Evolutionary conservation across 768 basidiomycete species (phyloP).

Genomic region (Cantharellus anzutake): DNA sequence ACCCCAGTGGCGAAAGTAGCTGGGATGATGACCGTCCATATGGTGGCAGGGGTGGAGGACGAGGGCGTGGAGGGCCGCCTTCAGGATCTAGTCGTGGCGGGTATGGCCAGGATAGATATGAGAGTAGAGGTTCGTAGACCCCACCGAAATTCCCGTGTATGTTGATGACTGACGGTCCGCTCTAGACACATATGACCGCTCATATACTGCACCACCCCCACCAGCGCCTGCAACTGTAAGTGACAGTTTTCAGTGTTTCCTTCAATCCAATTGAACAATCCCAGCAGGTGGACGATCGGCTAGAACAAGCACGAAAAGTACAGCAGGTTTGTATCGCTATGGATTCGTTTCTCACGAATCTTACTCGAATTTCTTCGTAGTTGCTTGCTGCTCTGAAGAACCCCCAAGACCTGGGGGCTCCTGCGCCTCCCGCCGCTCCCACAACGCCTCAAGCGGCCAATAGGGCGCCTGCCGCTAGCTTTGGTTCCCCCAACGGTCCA

Average conservation of each 20-base stretch:
- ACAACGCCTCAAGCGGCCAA: background rate
- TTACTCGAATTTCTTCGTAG: slow-evolving; percentile 14
- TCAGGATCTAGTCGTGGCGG: slow-evolving; percentile 16
- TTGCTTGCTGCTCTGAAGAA: slow-evolving; percentile 66
- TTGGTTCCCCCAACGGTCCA: background rate
- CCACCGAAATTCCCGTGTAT: background rate
- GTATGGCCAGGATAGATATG: background rate
- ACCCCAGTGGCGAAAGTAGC: background rate
- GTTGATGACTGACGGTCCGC: too few species aligned
- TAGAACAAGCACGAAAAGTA: slow-evolving; percentile 76
- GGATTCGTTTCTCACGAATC: background rate
- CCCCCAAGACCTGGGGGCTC: slow-evolving; percentile 22
- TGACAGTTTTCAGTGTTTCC: background rate
- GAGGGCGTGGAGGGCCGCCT: slow-evolving; percentile 14
- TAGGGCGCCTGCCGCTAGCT: background rate
- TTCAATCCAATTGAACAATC: background rate
- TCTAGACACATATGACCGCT: background rate
- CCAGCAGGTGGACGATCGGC: slow-evolving; percentile 42
- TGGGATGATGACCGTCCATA: background rate
- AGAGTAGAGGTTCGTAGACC: background rate
- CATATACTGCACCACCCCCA: background rate
- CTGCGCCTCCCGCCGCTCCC: slow-evolving; percentile 16
- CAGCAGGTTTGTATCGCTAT: slow-evolving; percentile 34
- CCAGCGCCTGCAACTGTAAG: background rate
- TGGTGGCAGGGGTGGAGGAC: background rate